Evolutionary conservation across 805 yeast genomes (phyloP).

Genomic region (Hanseniaspora nectarophila): DNA sequence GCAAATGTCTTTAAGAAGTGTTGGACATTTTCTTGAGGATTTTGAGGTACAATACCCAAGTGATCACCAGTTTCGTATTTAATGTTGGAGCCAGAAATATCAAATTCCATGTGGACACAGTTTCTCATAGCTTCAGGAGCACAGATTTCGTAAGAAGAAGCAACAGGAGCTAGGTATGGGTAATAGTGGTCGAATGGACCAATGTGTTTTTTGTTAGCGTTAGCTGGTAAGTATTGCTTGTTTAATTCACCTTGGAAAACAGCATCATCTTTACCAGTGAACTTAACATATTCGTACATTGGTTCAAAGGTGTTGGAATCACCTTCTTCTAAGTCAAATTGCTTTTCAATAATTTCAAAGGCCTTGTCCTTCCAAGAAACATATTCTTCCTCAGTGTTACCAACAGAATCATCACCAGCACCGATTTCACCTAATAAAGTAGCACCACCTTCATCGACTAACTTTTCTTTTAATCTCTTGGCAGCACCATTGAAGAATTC

Average conservation of each 20-base stretch:
- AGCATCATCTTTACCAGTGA: constrained; percentile 31
- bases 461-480: constrained; percentile 41
- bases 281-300: constrained; percentile 28
- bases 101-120: constrained; percentile 86
- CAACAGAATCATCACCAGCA: constrained; percentile 90
- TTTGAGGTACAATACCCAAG: constrained; percentile 88
- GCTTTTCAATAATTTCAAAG: constrained; percentile 51
- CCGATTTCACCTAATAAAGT: constrained; percentile 65
- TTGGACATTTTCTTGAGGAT: constrained; percentile 62
- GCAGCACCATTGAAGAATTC: constrained; percentile 84
- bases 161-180: constrained; percentile 69
- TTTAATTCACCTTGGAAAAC: constrained; percentile 78
- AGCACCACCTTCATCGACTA: constrained; percentile 55
- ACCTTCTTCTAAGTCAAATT: constrained; percentile 61
- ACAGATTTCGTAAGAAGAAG: constrained; percentile 57
- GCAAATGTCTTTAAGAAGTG: constrained; percentile 54
- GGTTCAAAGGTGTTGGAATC: constrained; percentile 66
- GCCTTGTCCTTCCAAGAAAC: constrained; percentile 80
- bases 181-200: constrained; percentile 75
- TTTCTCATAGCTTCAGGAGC: constrained; percentile 44
- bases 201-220: constrained; percentile 31
- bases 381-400: constrained; percentile 90
- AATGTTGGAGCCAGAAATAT: constrained; percentile 58
- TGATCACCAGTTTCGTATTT: constrained; percentile 93
- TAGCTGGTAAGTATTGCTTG: constrained; percentile 35